phyloP scores from a whole-genome alignment of 2,329 filamentous ascomycete genomes.

The Colletotrichum phormii region DNA sequence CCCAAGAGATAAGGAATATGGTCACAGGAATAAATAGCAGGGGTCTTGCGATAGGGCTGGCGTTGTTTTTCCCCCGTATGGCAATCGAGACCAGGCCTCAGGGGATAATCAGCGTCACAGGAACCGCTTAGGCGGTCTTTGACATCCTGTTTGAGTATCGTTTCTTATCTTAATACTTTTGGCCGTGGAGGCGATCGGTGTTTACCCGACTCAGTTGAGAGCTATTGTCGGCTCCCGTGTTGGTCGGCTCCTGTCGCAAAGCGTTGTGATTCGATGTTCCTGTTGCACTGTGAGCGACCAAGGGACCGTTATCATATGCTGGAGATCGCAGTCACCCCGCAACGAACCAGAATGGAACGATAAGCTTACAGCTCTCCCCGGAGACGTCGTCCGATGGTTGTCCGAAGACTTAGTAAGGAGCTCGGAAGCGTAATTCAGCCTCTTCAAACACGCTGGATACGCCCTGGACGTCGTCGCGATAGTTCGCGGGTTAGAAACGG shows the following conservation, averaged over 20 bases:
- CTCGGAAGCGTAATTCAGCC: neutral
- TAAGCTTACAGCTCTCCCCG: conserved; percentile 29
- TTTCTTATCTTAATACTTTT: conserved; percentile 3
- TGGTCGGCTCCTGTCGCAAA: neutral
- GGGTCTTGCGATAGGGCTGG: neutral
- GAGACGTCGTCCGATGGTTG: conserved; percentile 10
- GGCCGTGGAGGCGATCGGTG: neutral
- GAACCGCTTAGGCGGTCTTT: neutral
- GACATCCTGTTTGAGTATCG: neutral
- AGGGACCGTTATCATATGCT: conserved; percentile 14
- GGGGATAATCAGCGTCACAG: neutral
- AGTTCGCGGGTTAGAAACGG: no score
- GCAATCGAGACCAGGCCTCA: neutral
- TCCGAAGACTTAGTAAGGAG: neutral
- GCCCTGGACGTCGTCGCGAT: neutral
- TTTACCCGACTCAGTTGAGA: neutral
- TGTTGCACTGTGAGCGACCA: conserved; percentile 20
- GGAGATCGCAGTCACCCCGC: neutral
- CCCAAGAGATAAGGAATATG: conserved; percentile 22
- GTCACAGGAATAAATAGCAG: conserved; percentile 12
- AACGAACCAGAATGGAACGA: conserved; percentile 18
- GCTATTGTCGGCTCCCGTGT: neutral
- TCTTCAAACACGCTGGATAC: neutral
- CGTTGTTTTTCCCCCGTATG: neutral
- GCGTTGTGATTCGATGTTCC: conserved; percentile 5